phyloP scores from a whole-genome alignment of 192 early-diverging fungal species.

The Entomortierella parvispora region DNA sequence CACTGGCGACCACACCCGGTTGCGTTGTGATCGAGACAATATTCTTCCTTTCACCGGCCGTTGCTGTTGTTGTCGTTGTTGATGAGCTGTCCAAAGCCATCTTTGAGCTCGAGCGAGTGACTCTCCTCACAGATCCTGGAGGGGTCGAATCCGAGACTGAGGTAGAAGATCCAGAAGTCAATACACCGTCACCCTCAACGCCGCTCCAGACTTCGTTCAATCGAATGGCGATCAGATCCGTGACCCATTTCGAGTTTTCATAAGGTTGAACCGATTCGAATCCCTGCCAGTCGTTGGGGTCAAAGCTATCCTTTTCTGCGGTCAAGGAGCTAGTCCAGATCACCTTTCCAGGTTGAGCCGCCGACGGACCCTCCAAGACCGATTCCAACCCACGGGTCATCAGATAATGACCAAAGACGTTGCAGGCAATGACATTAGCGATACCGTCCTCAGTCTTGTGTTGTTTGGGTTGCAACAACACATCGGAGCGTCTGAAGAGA shows the following conservation, averaged over 20 bases:
- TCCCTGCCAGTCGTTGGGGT: slow-evolving; percentile 63
- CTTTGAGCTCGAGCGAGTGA: slow-evolving; percentile 28
- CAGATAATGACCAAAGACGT: slow-evolving; percentile 69
- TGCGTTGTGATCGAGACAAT: slow-evolving; percentile 60
- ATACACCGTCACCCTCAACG: too few species aligned
- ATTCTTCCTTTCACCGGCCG: slow-evolving; percentile 7
- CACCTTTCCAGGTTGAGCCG: slow-evolving; percentile 54
- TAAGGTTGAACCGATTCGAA: slow-evolving; percentile 53
- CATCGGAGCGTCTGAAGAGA: slow-evolving; percentile 55
- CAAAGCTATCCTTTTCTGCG: slow-evolving; percentile 36
- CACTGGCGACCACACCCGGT: slow-evolving; percentile 65
- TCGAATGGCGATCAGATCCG: slow-evolving; percentile 55
- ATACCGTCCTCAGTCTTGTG: slow-evolving; percentile 60
- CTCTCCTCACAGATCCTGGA: background rate
- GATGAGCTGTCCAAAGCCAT: background rate
- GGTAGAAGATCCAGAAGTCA: slow-evolving; percentile 13
- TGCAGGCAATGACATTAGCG: slow-evolving; percentile 62
- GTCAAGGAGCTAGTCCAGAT: slow-evolving; percentile 68
- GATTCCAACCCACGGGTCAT: slow-evolving; percentile 50
- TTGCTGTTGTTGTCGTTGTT: background rate
- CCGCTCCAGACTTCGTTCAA: slow-evolving; percentile 46
- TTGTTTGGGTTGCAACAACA: slow-evolving; percentile 56
- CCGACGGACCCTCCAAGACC: slow-evolving; percentile 45
- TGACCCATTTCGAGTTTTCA: slow-evolving; percentile 67
- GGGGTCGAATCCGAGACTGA: background rate